These are phyloP conservation scores for Cordyceps javanica DNA, from an alignment of 2,329 filamentous ascomycete species.

Conservation along the genomic window DNA sequence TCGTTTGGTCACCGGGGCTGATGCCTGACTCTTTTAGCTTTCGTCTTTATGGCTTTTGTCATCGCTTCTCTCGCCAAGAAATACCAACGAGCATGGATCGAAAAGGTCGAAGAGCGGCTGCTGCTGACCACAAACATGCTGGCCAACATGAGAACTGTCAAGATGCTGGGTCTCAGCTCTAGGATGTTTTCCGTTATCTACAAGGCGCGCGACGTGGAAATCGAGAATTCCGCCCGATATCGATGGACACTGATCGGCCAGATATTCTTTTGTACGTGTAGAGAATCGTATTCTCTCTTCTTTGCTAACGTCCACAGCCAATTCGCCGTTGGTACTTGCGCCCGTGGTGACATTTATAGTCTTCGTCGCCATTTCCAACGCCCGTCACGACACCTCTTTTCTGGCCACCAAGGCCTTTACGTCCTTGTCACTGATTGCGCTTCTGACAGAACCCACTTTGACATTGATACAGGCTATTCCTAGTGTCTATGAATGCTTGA, in stretches of 20 bases:
- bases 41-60: slow-evolving; percentile 18
- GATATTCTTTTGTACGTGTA: slow-evolving; percentile 6
- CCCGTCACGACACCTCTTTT: slow-evolving; percentile 11
- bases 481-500: slow-evolving; percentile 12
- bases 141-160: slow-evolving; percentile 24
- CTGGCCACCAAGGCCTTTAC: slow-evolving; percentile 19
- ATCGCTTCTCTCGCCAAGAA: slow-evolving; percentile 16
- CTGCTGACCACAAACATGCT: slow-evolving; percentile 23
- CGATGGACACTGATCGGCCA: slow-evolving; percentile 17
- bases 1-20: not conserved
- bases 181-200: slow-evolving; percentile 17
- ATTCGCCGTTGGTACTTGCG: slow-evolving; percentile 13
- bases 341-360: slow-evolving; percentile 12
- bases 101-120: slow-evolving; percentile 24
- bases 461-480: slow-evolving; percentile 10
- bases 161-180: slow-evolving; percentile 24
- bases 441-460: slow-evolving; percentile 17
- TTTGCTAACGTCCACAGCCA: slow-evolving; percentile 4
- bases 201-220: slow-evolving; percentile 17
- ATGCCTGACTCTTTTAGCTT: not conserved
- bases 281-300: not conserved
- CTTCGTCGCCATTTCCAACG: slow-evolving; percentile 3
- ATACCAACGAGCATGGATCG: slow-evolving; percentile 21
- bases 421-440: slow-evolving; percentile 19
- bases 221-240: slow-evolving; percentile 17